phyloP scores from a whole-genome alignment of 2,329 filamentous ascomycete genomes.

The Davidsoniella neocaledoniae region DNA sequence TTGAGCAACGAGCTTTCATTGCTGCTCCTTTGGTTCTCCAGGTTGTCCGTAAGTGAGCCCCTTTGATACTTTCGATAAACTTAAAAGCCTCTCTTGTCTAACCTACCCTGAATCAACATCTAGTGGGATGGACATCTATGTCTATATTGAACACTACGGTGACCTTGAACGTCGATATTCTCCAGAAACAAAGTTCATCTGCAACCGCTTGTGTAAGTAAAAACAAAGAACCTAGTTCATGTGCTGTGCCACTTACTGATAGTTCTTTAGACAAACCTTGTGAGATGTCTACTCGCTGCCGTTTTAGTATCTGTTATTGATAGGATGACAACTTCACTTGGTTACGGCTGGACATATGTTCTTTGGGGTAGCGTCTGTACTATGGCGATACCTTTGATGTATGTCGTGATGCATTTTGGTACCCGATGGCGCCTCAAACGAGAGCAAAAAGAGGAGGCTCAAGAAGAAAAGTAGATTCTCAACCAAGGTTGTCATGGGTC shows the following conservation, averaged over 20 bases:
- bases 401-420: not conserved
- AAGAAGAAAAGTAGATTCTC: too few species aligned
- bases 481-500: too few species aligned
- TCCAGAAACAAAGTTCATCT: conserved; percentile 18
- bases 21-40: conserved; percentile 12
- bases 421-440: not conserved
- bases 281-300: conserved; percentile 18
- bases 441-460: not conserved
- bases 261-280: conserved; percentile 16
- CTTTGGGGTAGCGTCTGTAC: not conserved
- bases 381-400: not conserved
- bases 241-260: too few species aligned
- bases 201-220: conserved; percentile 16
- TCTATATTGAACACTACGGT: conserved; percentile 19
- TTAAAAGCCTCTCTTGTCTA: too few species aligned
- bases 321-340: conserved; percentile 14
- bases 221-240: too few species aligned
- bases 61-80: conserved; percentile 13
- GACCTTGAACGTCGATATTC: conserved; percentile 20
- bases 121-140: conserved; percentile 17
- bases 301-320: conserved; percentile 18
- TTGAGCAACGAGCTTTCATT: conserved; percentile 12
- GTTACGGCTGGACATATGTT: too few species aligned
- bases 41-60: conserved; percentile 16
- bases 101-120: too few species aligned